Conservation (phyloP, 345 rosid species). For the Ricinus communis region DNA sequence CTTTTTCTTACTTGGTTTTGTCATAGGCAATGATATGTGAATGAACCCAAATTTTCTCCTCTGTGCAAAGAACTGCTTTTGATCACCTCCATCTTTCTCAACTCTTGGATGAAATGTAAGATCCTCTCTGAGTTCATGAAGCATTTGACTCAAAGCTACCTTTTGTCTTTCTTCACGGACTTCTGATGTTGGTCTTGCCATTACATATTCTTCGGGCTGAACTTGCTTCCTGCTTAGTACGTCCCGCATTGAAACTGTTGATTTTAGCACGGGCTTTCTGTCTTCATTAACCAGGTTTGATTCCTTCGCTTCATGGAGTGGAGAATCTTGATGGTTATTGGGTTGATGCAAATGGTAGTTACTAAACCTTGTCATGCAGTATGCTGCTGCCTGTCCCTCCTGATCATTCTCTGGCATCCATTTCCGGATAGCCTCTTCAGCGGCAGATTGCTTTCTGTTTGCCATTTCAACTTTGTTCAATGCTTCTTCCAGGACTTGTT, state of each 20-base stretch:
- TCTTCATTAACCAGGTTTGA: slow-evolving; percentile 27
- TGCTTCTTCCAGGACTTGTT: slow-evolving; percentile 73
- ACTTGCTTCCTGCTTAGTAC: slow-evolving; percentile 83
- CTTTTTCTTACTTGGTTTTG: slow-evolving; percentile 73
- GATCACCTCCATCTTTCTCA: slow-evolving; percentile 43
- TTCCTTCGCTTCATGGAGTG: slow-evolving; percentile 38
- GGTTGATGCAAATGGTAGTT: slow-evolving; percentile 38
- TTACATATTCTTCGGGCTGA: slow-evolving; percentile 41
- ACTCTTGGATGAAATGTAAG: slow-evolving; percentile 42
- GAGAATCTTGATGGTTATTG: slow-evolving; percentile 39
- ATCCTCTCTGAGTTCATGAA: slow-evolving; percentile 73
- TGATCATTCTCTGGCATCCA: slow-evolving; percentile 58
- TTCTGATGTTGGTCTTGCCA: slow-evolving; percentile 38
- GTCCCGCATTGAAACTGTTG: slow-evolving; percentile 90
- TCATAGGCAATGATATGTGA: slow-evolving; percentile 74
- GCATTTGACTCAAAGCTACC: slow-evolving; percentile 86
- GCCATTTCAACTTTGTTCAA: slow-evolving; percentile 70
- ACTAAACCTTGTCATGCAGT: slow-evolving; percentile 31
- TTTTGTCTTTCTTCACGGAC: slow-evolving; percentile 48
- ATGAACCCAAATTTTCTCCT: slow-evolving; percentile 88
- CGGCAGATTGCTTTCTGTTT: slow-evolving; percentile 67
- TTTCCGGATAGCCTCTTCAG: slow-evolving; percentile 64
- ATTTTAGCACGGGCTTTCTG: slow-evolving; percentile 52
- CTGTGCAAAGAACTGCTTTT: slow-evolving; percentile 53
- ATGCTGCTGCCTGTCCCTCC: slow-evolving; percentile 30